Conservation (phyloP, 768 basidiomycete genomes). For the Lanmaoa rubissima region DNA sequence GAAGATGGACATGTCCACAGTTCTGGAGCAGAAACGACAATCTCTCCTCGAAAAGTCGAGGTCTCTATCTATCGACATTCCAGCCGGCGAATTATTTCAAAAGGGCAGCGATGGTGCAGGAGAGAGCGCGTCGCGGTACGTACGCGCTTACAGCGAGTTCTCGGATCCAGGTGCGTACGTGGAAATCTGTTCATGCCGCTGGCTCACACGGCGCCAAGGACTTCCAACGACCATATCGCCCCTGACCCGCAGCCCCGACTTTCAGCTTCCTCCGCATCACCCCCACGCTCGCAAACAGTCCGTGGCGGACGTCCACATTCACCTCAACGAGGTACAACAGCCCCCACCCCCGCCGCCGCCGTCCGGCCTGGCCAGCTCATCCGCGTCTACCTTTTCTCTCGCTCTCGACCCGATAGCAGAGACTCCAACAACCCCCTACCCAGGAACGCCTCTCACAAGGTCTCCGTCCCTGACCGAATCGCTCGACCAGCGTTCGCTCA, state of each 20-base stretch:
- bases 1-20: slow-evolving; percentile 43
- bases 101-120: slow-evolving; percentile 16
- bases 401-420: slow-evolving; percentile 50
- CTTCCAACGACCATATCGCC: slow-evolving; percentile 11
- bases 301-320: slow-evolving; percentile 49
- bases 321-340: slow-evolving; percentile 32
- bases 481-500: slow-evolving; percentile 18
- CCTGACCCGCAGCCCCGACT: slow-evolving; percentile 49
- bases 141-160: slow-evolving; percentile 33
- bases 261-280: slow-evolving; percentile 57
- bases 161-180: slow-evolving; percentile 19
- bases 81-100: slow-evolving; percentile 44
- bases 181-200: neutral
- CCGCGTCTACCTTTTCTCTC: slow-evolving; percentile 48
- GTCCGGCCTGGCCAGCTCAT: slow-evolving; percentile 34
- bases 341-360: slow-evolving; percentile 8
- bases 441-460: slow-evolving; percentile 34
- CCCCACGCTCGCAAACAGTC: slow-evolving; percentile 80
- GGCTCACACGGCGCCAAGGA: slow-evolving; percentile 11
- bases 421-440: slow-evolving; percentile 37
- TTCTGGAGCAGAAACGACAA: slow-evolving; percentile 55
- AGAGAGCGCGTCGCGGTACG: slow-evolving; percentile 23
- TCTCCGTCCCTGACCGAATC: slow-evolving; percentile 31
- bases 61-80: slow-evolving; percentile 66
- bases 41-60: slow-evolving; percentile 47